Base-by-base conservation (phyloP, 1,139 yeast species). In the Geotrichum armillariae region DNA sequence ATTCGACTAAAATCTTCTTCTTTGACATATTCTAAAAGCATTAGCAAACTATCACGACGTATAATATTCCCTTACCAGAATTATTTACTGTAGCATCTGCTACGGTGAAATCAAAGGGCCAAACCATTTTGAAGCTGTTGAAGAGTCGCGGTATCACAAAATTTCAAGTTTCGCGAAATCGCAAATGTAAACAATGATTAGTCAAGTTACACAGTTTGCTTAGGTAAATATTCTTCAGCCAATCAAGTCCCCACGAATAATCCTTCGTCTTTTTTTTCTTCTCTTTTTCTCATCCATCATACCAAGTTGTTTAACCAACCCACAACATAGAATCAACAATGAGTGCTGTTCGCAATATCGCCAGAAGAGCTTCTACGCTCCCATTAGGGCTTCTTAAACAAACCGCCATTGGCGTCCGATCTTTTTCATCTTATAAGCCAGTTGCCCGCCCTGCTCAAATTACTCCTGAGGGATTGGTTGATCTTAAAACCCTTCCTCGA, bases 401-500 rank as follows among this genome's bases (percentile, higher is more conserved):
- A 20, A 32, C 39, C 18, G 16, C 46, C 16, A 20, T 21, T 20
- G 45, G 45, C 8, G 46, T 22, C 16, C 40, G 53, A 37, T 33
- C 49, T 22, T 50, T 50, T 25, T 39, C 50, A 9, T 27, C 46
- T 23, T 17, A 29, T 32, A 39, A 41, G 17, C 42, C 38, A 17
- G 42, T 23, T 23, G 22, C 29, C 42, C 32, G 34, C 25, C 61
- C 59, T 5, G 55, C 54, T 43, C 65, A 60, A 49, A 53, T 54
- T 22, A 60, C 63, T 11, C 71, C 71, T 23, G 65, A 63, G n/a
- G 71, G 68, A 9, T 60, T 68, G 21, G 49, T 46, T 17, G 61
- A 65, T 48, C 60, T 68, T 21, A 57, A 60, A 37, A 53, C 56
- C 32, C 63, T 66, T 40, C 71, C 72, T 37, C 64, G 73, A 49